Evolutionary conservation across 495 filamentous ascomycete species (phyloP).

Genomic region (Evansstolkia leycettana): DNA sequence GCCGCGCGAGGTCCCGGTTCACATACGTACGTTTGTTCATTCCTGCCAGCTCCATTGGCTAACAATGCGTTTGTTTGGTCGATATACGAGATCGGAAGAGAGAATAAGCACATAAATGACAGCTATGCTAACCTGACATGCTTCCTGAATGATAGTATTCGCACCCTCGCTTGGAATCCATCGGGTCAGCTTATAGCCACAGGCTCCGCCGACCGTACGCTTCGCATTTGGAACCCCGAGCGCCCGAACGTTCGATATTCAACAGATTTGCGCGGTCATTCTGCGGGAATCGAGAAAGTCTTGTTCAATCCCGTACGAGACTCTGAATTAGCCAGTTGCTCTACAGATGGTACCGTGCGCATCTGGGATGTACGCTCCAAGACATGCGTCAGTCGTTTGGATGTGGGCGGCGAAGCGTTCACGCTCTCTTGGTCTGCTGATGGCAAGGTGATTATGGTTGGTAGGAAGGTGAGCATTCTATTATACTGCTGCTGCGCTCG

Average conservation of each 20-base stretch:
- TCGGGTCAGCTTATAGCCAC: conserved; percentile 78
- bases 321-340: conserved; percentile 76
- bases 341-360: conserved; percentile 70
- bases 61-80: too few species aligned
- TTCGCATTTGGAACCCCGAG: conserved; percentile 90
- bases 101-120: not conserved
- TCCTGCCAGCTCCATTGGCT: not conserved
- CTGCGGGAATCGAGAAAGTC: conserved; percentile 68
- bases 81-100: not conserved
- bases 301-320: conserved; percentile 84
- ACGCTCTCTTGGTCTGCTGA: conserved; percentile 82
- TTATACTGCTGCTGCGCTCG: too few species aligned
- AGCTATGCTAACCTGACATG: not conserved
- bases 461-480: conserved; percentile 54
- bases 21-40: conserved; percentile 38
- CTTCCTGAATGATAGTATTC: conserved; percentile 36
- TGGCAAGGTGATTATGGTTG: conserved; percentile 68
- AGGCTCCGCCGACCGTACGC: conserved; percentile 65
- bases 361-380: conserved; percentile 92
- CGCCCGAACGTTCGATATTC: conserved; percentile 66
- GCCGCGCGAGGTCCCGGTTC: conserved; percentile 35
- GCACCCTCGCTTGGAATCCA: conserved; percentile 82
- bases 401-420: conserved; percentile 72
- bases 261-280: conserved; percentile 77
- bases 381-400: conserved; percentile 63